Evolutionary conservation across 2,329 filamentous ascomycete genomes (phyloP).

Genomic region (Scorias spongiosa): DNA sequence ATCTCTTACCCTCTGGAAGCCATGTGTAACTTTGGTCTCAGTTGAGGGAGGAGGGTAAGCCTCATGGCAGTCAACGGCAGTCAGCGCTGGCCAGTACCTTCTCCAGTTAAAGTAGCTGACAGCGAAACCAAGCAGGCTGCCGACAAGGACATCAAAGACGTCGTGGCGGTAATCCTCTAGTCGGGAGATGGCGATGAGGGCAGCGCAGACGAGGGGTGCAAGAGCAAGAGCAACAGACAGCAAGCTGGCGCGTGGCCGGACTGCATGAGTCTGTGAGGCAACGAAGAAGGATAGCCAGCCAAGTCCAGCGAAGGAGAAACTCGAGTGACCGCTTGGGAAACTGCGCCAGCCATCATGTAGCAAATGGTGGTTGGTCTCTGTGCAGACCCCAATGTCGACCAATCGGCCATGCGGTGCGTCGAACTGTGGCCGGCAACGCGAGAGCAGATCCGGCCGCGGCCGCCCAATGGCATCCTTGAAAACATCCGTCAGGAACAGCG

Average conservation of each 20-base stretch:
- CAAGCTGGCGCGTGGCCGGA: slow-evolving; percentile 43
- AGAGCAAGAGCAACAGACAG: slow-evolving; percentile 39
- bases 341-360: slow-evolving; percentile 74
- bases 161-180: slow-evolving; percentile 50
- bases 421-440: slow-evolving; percentile 60
- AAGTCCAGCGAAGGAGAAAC: slow-evolving; percentile 64
- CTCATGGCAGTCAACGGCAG: slow-evolving; percentile 34
- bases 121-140: slow-evolving; percentile 37
- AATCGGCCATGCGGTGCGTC: slow-evolving; percentile 41
- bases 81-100: slow-evolving; percentile 42
- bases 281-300: slow-evolving; percentile 47
- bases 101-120: slow-evolving; percentile 45
- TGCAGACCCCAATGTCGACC: slow-evolving; percentile 55
- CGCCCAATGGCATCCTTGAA: slow-evolving; percentile 79
- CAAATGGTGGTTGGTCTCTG: slow-evolving; percentile 49
- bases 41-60: slow-evolving; percentile 31
- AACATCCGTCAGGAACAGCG: slow-evolving; percentile 71
- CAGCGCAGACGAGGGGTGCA: slow-evolving; percentile 39
- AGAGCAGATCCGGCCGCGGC: slow-evolving; percentile 72
- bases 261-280: slow-evolving; percentile 47
- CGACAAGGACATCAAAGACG: slow-evolving; percentile 45
- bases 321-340: slow-evolving; percentile 68
- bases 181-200: slow-evolving; percentile 46
- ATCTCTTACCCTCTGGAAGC: slow-evolving; percentile 27
- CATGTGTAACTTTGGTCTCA: slow-evolving; percentile 7